Percentiles rank a stretch among this genome's conserved stretches.
Evolutionary conservation across 2,329 filamentous ascomycete genomes (phyloP).

Genomic region (Alternaria tenuissima): DNA sequence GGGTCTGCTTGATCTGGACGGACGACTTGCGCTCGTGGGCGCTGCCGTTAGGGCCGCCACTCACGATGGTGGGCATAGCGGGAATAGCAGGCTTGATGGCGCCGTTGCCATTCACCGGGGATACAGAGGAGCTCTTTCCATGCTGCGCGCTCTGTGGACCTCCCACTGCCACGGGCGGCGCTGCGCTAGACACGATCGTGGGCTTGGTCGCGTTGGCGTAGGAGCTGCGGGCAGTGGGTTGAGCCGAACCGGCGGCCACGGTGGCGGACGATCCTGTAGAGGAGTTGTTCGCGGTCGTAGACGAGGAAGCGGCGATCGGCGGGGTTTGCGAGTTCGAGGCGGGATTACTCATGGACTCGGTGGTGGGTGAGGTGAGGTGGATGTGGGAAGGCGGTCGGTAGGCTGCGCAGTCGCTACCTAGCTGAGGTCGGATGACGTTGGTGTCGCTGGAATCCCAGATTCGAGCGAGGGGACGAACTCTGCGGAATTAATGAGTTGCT

Average conservation of each 20-base stretch:
- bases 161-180: constrained; percentile 63
- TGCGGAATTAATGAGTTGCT: constrained; percentile 37
- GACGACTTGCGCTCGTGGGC: constrained; percentile 86
- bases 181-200: constrained; percentile 60
- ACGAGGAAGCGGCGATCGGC: constrained; percentile 58
- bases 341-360: constrained; percentile 65
- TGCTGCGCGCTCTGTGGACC: constrained; percentile 62
- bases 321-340: constrained; percentile 60
- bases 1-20: constrained; percentile 86
- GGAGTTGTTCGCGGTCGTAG: constrained; percentile 58
- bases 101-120: constrained; percentile 86
- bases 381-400: constrained; percentile 10
- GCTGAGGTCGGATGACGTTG: constrained; percentile 23
- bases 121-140: constrained; percentile 58
- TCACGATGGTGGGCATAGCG: constrained; percentile 66
- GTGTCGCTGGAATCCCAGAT: constrained; percentile 43
- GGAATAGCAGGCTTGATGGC: constrained; percentile 42
- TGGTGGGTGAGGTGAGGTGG: constrained; percentile 19
- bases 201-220: constrained; percentile 69
- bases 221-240: constrained; percentile 63
- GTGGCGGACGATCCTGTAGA: constrained; percentile 60
- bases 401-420: constrained; percentile 25
- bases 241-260: constrained; percentile 62
- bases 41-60: constrained; percentile 74
- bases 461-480: constrained; percentile 27